Evolutionary conservation across 208 protist genomes (phyloP).

Genomic region (Leishmania tarentolae): DNA sequence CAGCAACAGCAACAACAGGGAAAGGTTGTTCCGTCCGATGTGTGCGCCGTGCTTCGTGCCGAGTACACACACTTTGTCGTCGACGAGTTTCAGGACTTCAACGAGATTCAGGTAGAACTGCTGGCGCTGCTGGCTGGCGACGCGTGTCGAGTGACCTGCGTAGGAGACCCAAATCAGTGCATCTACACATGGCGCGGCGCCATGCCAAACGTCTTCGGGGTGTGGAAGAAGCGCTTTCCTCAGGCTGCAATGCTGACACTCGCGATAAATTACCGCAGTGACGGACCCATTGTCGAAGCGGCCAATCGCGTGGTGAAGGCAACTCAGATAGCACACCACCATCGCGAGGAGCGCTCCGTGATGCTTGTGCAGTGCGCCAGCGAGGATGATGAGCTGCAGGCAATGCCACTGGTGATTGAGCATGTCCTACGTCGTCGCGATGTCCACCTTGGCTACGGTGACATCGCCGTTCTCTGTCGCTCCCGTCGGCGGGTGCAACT

Average conservation of each 20-base stretch:
- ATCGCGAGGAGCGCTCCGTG: conserved; percentile 36
- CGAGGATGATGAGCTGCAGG: conserved; percentile 41
- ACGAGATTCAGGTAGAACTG: conserved; percentile 87
- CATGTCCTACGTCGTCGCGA: conserved; percentile 47
- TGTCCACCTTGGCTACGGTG: conserved; percentile 41
- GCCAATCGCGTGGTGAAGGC: conserved; percentile 59
- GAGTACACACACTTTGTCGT: conserved; percentile 87
- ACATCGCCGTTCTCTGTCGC: conserved; percentile 88
- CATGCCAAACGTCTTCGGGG: conserved; percentile 59
- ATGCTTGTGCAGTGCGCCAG: conserved; percentile 43
- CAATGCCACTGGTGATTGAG: conserved; percentile 53
- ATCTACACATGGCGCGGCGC: conserved; percentile 91
- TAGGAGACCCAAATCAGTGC: conserved; percentile 89
- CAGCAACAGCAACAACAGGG: not conserved
- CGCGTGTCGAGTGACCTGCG: conserved; percentile 82
- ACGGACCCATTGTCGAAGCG: conserved; percentile 61
- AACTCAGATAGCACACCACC: conserved; percentile 46
- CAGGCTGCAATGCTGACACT: conserved; percentile 47
- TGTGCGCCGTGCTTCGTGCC: conserved; percentile 39
- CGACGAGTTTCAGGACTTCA: conserved; percentile 91
- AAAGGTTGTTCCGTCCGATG: conserved; percentile 26
- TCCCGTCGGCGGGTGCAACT: conserved; percentile 50
- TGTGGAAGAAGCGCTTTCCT: conserved; percentile 81
- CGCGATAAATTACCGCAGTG: conserved; percentile 86
- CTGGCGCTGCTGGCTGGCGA: conserved; percentile 80